Base-by-base conservation (phyloP, 1,284 basidiomycete species). In the Sporisorium scitamineum region DNA sequence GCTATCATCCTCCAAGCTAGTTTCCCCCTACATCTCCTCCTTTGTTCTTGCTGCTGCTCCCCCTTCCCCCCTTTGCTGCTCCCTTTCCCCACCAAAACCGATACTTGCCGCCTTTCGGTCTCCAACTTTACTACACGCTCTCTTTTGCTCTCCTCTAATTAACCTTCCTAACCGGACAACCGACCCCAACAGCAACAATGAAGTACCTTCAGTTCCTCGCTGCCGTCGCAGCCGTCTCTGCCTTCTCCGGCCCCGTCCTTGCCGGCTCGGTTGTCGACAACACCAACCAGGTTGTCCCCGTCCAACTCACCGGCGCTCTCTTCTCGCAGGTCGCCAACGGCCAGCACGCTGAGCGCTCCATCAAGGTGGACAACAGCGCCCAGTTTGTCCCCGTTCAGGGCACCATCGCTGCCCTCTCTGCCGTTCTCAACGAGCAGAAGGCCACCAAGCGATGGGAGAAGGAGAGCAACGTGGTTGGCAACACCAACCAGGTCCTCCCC, bases 141-240 rank as follows among this genome's bases (percentile, higher is more conserved):
- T 59, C 50, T 66, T 48, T 24, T 32, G 27, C 47, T 37, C 42
- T 39, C 41, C 37, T 52, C 70, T 47, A 47, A 50, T 67, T 56
- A 32, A 34, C 14, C 27, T 44, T 54, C 22, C 26, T 27, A 42
- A 41, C 42, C 56, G 27, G 45, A 66, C 32, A 52, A 26, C 13
- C 44, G 31, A 29, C 45, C 3, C 8, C 47, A 44, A 45, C 55
- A 41, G 26, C 59, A 39, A 70, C 58, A 60, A 70, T 75, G 72
- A 75, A 76, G 68, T 76, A 76, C 64, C 73, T 76, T 48, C 64
- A 67, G 50, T 76, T 76, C 68, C 73, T 76, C 26, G 67, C 73
- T 70, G 73, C 73, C 44, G 68, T 76, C 24, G 73, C 68, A 51
- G 73, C 68, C 13, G 64, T 76, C 61, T 75, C 68, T 26, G 73